Evolutionary conservation across 176 grass and related monocot species (phyloP).

Genomic region (Elaeis guineensis): DNA sequence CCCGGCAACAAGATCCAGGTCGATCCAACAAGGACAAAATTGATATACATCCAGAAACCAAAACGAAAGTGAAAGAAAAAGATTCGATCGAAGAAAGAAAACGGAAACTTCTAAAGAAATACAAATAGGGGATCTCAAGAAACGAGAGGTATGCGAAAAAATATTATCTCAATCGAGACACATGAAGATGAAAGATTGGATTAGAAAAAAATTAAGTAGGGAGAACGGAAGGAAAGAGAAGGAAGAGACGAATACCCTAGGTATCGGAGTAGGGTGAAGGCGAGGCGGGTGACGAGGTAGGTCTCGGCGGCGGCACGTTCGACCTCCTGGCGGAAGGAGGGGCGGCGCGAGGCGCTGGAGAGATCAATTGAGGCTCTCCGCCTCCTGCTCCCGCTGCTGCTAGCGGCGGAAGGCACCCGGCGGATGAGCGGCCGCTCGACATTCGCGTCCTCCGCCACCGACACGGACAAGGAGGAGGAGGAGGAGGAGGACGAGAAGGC

Average conservation of each 20-base stretch:
- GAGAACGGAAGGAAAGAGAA: neutral
- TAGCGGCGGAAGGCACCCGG: neutral
- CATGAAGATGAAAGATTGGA: neutral
- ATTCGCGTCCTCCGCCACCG: neutral
- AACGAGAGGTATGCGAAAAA: too few relatives aligned
- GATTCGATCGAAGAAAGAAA: too few relatives aligned
- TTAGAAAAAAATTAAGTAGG: neutral
- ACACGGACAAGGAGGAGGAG: neutral
- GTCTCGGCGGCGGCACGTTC: constrained; percentile 43
- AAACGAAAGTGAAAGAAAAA: too few relatives aligned
- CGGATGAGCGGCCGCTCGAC: neutral
- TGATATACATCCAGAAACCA: too few relatives aligned
- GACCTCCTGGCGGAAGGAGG: constrained; percentile 30
- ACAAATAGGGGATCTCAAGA: too few relatives aligned
- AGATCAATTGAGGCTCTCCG: constrained; percentile 14
- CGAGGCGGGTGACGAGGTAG: constrained; percentile 70
- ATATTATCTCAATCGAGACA: too few relatives aligned
- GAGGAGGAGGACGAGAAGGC: neutral
- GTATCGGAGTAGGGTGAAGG: constrained; percentile 79
- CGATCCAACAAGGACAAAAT: too few relatives aligned
- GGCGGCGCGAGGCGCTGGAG: neutral
- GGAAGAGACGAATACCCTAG: constrained; percentile 49
- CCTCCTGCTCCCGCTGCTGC: constrained; percentile 1
- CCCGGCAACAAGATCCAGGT: too few relatives aligned
- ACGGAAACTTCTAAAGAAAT: too few relatives aligned